phyloP scores from a whole-genome alignment of 257 asterid genomes.

The Echites panduratus region DNA sequence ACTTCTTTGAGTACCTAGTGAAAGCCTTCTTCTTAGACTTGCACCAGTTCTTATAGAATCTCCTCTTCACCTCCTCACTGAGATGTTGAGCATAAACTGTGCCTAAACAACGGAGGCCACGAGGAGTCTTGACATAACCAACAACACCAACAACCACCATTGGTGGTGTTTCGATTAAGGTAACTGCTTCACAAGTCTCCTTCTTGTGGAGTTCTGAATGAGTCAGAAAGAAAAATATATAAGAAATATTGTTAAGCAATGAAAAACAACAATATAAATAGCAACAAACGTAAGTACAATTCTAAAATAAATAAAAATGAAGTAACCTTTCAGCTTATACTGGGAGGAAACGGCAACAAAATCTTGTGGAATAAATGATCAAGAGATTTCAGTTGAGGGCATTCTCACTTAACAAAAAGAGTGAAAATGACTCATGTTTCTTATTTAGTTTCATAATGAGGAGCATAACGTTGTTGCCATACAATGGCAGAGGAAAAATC shows the following conservation, averaged over 20 bases:
- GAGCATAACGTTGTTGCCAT: neutral
- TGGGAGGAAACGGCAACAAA: too few species aligned
- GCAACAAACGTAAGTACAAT: neutral
- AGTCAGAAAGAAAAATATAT: neutral
- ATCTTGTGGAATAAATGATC: neutral
- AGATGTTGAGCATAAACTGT: constrained; percentile 87
- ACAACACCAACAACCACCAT: constrained; percentile 78
- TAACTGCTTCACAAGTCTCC: constrained; percentile 84
- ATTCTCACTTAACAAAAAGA: neutral
- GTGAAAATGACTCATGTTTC: neutral
- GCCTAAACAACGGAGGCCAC: constrained; percentile 63
- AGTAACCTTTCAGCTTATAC: neutral
- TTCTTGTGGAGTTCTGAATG: constrained; percentile 72
- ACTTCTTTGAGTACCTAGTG: constrained; percentile 55
- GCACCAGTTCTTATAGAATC: constrained; percentile 79
- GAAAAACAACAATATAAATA: neutral
- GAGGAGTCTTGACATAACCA: constrained; percentile 75
- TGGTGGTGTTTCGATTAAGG: constrained; percentile 74
- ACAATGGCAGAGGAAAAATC: neutral
- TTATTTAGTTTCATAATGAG: neutral
- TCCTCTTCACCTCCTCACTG: constrained; percentile 65
- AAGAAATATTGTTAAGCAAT: neutral
- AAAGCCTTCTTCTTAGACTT: constrained; percentile 73
- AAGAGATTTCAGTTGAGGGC: neutral
- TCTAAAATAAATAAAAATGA: neutral